These are phyloP conservation scores for Linnemannia schmuckeri DNA, from an alignment of 192 early-diverging fungal genomes.

Conservation along the genomic window DNA sequence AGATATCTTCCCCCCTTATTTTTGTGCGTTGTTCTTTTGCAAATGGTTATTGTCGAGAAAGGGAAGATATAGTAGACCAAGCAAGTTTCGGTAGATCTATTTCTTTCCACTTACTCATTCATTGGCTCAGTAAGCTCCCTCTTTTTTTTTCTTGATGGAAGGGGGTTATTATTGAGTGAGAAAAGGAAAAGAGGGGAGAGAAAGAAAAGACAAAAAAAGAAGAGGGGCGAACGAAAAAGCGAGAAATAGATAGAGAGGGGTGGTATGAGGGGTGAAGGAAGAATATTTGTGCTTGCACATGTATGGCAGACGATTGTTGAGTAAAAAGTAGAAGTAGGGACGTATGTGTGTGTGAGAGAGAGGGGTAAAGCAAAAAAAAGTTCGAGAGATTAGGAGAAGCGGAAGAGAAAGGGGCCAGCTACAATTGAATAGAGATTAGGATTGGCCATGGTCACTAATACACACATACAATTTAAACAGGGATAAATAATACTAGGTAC, in stretches of 20 bases:
- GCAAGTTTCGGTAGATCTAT: no score
- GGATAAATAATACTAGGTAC: no score
- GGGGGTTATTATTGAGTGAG: not conserved
- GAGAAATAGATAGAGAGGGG: not conserved
- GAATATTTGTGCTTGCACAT: not conserved
- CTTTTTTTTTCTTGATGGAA: not conserved
- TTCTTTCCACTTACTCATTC: no score
- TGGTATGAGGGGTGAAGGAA: not conserved
- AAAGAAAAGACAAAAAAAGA: slow-evolving; percentile 5
- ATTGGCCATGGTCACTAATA: not conserved
- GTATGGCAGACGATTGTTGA: not conserved
- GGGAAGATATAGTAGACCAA: not conserved
- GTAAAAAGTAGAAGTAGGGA: not conserved
- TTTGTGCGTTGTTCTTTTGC: no score
- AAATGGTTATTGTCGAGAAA: no score
- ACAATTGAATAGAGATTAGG: not conserved
- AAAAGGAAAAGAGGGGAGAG: not conserved
- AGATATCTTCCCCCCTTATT: no score
- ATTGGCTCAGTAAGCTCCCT: no score
- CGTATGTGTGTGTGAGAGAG: not conserved
- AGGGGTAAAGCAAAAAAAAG: not conserved
- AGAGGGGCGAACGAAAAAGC: not conserved
- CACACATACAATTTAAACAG: no score
- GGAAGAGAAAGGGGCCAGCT: not conserved
- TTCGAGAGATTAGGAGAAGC: not conserved